phyloP scores from a whole-genome alignment of 805 yeast genomes.

The Candida cerambycidarum region DNA sequence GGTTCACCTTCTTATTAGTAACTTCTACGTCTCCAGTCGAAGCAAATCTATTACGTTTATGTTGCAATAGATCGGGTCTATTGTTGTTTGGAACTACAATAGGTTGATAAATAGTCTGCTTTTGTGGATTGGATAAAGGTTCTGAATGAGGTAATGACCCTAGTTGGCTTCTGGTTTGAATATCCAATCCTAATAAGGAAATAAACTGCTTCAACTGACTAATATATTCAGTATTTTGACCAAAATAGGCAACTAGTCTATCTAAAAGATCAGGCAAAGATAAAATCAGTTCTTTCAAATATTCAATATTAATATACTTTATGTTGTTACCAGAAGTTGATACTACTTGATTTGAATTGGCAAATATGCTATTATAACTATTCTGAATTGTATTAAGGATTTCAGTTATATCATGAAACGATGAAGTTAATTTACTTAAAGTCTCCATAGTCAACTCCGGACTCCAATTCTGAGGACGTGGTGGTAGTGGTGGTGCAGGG shows the following conservation, averaged over 20 bases:
- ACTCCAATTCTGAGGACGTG: background rate
- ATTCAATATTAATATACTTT: constrained; percentile 1
- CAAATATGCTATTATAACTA: constrained; percentile 5
- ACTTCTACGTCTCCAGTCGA: background rate
- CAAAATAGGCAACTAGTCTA: constrained; percentile 6
- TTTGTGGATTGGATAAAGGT: too few relatives aligned
- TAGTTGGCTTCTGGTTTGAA: background rate
- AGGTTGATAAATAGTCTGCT: constrained; percentile 1
- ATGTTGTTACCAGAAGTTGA: background rate
- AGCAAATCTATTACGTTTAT: constrained; percentile 3
- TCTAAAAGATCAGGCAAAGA: constrained; percentile 10
- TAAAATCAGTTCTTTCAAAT: constrained; percentile 7
- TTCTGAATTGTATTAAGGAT: constrained; percentile 1
- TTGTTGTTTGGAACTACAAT: too few relatives aligned
- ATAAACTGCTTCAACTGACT: constrained; percentile 9
- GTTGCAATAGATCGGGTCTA: background rate
- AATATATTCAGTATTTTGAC: constrained; percentile 4
- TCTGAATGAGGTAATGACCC: background rate
- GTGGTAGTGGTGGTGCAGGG: background rate
- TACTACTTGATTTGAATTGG: background rate
- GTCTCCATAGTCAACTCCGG: background rate
- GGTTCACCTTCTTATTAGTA: background rate
- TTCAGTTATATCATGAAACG: constrained; percentile 5
- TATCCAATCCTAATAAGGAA: background rate
- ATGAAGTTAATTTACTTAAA: constrained; percentile 3